Evolutionary conservation across 768 basidiomycete genomes (phyloP), one percentile per base, ranked within the genome.

Genomic region (Rhizopogon salebrosus): DNA sequence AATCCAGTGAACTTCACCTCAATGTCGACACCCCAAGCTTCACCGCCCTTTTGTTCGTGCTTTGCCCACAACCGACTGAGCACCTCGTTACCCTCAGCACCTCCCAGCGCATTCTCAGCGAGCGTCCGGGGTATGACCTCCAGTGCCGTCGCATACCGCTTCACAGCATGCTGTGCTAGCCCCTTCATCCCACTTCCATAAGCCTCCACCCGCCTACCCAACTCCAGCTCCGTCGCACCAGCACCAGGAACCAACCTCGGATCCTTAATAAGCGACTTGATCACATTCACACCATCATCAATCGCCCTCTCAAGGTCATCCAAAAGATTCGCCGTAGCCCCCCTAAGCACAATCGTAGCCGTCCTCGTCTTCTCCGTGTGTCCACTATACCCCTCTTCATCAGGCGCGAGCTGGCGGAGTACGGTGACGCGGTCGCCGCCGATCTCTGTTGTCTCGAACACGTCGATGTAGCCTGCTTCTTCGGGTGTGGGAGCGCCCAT

Each of bases 361-460:
- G 92, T 98, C 36, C 83, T 76, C 6, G 91, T 89, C 69, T 84
- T 87, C 65, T 95, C 92, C 0, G 75, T 75, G 16, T 70, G 67
- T 0, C 60, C 52, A 62, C 85, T 79, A 57, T 80, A 85, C 20
- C 82, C 86, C 4, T 75, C 75, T 13, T 92, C 87, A 26, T 84
- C 89, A 14, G 71, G 71, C 2, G 72, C 62, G 18, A 91, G 80
- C 66, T 99, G 97, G 14, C 97, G 79, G 53, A 99, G 81, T 1
- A 99, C 97, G 0, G 95, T 98, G 46, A 98, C 97, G 52, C 95
- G 87, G 72, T 99, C 97, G 5, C 97, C 95, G 40, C 97, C 97
- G 61, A 99, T 87, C 69, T 99, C 97, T 53, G 87, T 83, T 24
- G 89, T 92, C 77, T 99, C 97, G 65, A 98, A 90, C 20, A 98